A percentile compares a stretch with the other conserved stretches of the same genome.
Conservation (phyloP, 2,329 filamentous ascomycete genomes). For the Trichoderma semiorbis region DNA sequence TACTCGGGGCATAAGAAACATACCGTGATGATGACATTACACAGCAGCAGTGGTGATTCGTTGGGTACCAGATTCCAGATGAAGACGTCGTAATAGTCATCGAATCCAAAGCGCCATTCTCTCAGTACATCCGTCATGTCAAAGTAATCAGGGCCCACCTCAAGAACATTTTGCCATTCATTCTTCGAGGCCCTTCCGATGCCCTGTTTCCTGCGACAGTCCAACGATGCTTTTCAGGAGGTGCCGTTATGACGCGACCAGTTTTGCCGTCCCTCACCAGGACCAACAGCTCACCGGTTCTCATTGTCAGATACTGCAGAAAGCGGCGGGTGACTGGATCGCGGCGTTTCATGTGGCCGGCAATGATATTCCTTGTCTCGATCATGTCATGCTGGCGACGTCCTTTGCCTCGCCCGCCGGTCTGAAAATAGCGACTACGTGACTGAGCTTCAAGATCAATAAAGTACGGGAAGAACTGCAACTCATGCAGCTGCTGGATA, state of each 20-base stretch:
- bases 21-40: constrained; percentile 24
- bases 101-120: constrained; percentile 28
- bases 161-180: constrained; percentile 25
- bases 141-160: constrained; percentile 27
- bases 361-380: constrained; percentile 28
- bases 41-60: constrained; percentile 18
- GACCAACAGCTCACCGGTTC: constrained; percentile 26
- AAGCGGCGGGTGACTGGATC: constrained; percentile 29
- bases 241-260: constrained; percentile 29
- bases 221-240: constrained; percentile 26
- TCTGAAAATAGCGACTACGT: constrained; percentile 21
- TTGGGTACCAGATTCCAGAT: constrained; percentile 29
- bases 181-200: constrained; percentile 29
- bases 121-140: constrained; percentile 24
- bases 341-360: constrained; percentile 30
- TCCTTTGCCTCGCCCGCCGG: constrained; percentile 22
- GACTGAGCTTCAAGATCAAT: constrained; percentile 25
- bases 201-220: constrained; percentile 27
- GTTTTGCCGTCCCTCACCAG: constrained; percentile 31
- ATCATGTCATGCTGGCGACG: constrained; percentile 27
- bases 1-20: neutral
- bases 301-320: constrained; percentile 28
- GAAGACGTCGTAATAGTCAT: constrained; percentile 30
- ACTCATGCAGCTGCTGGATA: constrained; percentile 27
- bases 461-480: constrained; percentile 30